These are phyloP conservation scores for Phytopythium helicoides DNA, from an alignment of 352 stramenopile genomes.

Conservation along the genomic window DNA sequence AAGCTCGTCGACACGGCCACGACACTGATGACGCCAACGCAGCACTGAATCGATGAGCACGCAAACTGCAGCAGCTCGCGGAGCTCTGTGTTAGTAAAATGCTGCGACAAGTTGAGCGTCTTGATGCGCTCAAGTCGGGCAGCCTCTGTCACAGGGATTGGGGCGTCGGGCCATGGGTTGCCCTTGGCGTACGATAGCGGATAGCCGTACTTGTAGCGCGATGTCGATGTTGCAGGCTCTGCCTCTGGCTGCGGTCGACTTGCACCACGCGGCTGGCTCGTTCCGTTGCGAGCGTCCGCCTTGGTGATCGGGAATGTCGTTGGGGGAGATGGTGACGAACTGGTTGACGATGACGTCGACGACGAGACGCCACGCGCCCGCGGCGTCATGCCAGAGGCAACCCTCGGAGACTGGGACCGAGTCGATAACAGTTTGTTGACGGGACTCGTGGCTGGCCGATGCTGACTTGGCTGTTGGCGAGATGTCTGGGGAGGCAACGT, in stretches of 20 bases:
- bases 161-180: constrained; percentile 74
- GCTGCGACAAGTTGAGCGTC: constrained; percentile 69
- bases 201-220: constrained; percentile 42
- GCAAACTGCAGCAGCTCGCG: constrained; percentile 74
- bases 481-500: background rate
- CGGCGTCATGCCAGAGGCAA: background rate
- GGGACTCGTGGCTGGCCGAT: background rate
- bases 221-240: background rate
- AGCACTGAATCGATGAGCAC: constrained; percentile 63
- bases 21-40: constrained; percentile 65
- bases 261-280: background rate
- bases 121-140: constrained; percentile 59
- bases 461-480: background rate
- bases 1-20: constrained; percentile 71
- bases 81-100: constrained; percentile 71
- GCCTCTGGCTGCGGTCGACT: constrained; percentile 13
- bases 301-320: constrained; percentile 1
- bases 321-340: background rate
- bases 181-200: constrained; percentile 69
- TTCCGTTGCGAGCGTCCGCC: constrained; percentile 1
- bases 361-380: background rate
- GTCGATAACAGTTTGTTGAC: background rate
- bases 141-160: constrained; percentile 47
- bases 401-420: background rate
- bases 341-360: constrained; percentile 1